phyloP scores from a whole-genome alignment of 345 rosid genomes.

The Lenwebbia sp. region DNA sequence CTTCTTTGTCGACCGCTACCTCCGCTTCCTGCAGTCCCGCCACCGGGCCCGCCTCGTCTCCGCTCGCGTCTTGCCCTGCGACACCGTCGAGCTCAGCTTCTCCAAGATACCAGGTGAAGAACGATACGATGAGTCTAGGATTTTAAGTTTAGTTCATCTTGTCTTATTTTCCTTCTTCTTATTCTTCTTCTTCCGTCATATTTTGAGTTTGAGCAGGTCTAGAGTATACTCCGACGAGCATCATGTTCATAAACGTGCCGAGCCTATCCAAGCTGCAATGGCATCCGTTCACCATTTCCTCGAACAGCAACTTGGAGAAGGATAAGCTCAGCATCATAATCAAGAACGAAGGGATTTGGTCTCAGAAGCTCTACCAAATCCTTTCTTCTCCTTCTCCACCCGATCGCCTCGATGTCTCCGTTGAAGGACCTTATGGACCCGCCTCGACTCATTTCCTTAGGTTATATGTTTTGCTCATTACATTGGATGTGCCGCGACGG shows the following conservation, averaged over 20 bases:
- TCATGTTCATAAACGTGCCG: constrained; percentile 64
- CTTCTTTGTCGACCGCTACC: constrained; percentile 63
- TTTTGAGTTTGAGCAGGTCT: constrained; percentile 25
- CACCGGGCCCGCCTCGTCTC: constrained; percentile 34
- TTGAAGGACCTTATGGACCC: constrained; percentile 96
- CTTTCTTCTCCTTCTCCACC: constrained; percentile 47
- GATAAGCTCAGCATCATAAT: constrained; percentile 57
- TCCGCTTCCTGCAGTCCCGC: constrained; percentile 68
- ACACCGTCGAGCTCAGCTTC: constrained; percentile 62
- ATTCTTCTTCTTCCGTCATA: neutral
- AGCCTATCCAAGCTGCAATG: constrained; percentile 70
- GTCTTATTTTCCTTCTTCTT: neutral
- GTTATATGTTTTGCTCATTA: constrained; percentile 5
- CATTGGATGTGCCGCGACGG: neutral
- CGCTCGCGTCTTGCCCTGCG: constrained; percentile 55
- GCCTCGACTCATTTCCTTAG: constrained; percentile 59
- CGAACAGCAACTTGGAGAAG: constrained; percentile 57
- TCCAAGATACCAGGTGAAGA: constrained; percentile 41
- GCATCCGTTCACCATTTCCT: constrained; percentile 85
- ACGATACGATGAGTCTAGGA: neutral
- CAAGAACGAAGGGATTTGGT: constrained; percentile 76
- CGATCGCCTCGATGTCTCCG: constrained; percentile 40
- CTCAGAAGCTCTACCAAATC: constrained; percentile 48
- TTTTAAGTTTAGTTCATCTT: neutral
- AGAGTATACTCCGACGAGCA: constrained; percentile 59